Evolutionary conservation across 306 rosid species (phyloP).

Genomic region (Cicer yamashitae): DNA sequence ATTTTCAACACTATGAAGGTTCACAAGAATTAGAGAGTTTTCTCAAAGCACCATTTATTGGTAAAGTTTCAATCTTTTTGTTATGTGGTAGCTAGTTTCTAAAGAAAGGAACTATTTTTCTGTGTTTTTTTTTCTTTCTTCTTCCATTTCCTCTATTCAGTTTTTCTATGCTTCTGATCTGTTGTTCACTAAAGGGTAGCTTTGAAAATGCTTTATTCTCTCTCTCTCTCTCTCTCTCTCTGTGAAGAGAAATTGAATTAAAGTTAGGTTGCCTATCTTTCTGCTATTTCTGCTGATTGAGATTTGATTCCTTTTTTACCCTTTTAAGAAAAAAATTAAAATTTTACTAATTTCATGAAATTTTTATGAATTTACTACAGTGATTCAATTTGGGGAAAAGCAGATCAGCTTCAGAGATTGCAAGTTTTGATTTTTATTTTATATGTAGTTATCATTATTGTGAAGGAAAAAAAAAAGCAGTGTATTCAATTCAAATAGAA

Average conservation of each 20-base stretch:
- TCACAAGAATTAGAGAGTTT: constrained; percentile 4
- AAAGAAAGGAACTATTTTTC: constrained; percentile 32
- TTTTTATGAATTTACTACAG: constrained; percentile 41
- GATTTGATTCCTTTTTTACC: constrained; percentile 35
- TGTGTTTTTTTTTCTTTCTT: neutral
- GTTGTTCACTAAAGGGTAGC: constrained; percentile 32
- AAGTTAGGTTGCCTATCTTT: constrained; percentile 13
- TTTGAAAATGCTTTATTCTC: constrained; percentile 43
- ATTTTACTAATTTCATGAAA: constrained; percentile 25
- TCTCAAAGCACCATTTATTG: constrained; percentile 43
- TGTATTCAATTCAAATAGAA: constrained; percentile 32
- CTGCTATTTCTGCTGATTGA: constrained; percentile 33
- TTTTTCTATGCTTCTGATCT: constrained; percentile 46
- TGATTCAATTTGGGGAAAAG: constrained; percentile 28
- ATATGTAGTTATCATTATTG: constrained; percentile 1
- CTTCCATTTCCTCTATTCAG: neutral
- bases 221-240: constrained; percentile 19
- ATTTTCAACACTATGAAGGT: constrained; percentile 37
- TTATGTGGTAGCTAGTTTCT: neutral
- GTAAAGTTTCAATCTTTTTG: constrained; percentile 50
- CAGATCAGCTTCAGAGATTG: constrained; percentile 44
- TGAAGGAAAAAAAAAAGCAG: constrained; percentile 30
- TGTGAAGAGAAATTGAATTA: neutral
- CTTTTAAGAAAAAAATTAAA: constrained; percentile 33
- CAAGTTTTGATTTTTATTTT: constrained; percentile 32